Evolutionary conservation across 2,329 filamentous ascomycete species (phyloP), one percentile per base, ranked within the genome.

Genomic region (Xylariaceae sp.): DNA sequence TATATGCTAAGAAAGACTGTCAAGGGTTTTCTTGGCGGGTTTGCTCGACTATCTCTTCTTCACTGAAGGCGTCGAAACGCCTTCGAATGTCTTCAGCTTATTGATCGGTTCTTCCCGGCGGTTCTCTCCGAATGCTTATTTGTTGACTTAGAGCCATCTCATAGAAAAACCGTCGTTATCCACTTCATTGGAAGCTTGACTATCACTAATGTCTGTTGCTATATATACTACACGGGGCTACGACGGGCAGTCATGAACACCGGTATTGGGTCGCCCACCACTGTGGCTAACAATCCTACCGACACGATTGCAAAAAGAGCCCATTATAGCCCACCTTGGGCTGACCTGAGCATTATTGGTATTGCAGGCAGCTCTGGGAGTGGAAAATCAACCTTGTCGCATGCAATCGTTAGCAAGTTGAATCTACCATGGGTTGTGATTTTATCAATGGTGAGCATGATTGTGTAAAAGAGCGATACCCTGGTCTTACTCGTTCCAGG

Each of bases 341-440:
- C 90, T 49, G 90, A 98, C 75, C 87, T 96, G 66, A 93, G 90
- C 77, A 97, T 99, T 68, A 97, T 99, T 72, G 95, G 92, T 48
- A 89, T 99, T 67, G 93, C 95, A 63, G 95, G 95, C 40, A 95
- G 91, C 75, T 98, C 93, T 23, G 95, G 95, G 42, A 98, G 93
- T 21, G 88, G 93, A 55, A 99, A 99, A 80, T 97, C 93, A 6
- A 97, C 93, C 6, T 79, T 99, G 51, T 93, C 95, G 29, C 85
- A 96, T 71, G 91, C 93, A 62, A 96, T 99, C 66, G 90, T 98
- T 62, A 88, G 85, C 67, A 88, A 90, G 68, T 79, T 99, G 67
- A 96, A 95, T 75, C 78, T 99, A 62, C 95, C 95, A 54, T 99
- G 95, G 93, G 95, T 99, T 59, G 93, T 97, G 48, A 97, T 99